Evolutionary conservation across 495 filamentous ascomycete species (phyloP), one percentile per base, ranked within the genome.

Genomic region (Aspergillus nanangensis): DNA sequence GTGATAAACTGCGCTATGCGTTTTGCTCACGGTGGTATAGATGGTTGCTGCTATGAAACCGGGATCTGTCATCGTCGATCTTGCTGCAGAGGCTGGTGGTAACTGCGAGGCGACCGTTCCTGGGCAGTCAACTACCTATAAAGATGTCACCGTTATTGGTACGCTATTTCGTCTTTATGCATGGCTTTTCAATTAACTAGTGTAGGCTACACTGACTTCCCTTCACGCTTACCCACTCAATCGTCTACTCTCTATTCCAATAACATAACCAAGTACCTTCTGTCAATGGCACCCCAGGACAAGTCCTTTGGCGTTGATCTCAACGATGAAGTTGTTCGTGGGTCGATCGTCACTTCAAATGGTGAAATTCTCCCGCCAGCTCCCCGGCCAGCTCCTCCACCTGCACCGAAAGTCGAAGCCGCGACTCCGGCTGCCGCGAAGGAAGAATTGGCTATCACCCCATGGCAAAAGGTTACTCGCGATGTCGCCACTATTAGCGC

Each of bases 201-300:
- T 1, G 17, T 41, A 84, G 82, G 86, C 15, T 90, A 92, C 62
- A 92, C 86, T 35, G 86, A 92, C 64, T 67, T 90, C 33, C 87
- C 87, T 0, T 90, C 87, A 5, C 76, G 86, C 15, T 71, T 92
- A 7, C 85, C 87, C 0, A 90, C 86, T 18, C 87, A 92, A 55
- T 83, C 86, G 0, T 90, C 86, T 4, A 89, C 86, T 1, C 65
- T 92, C 19, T 92, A 90, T 66, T 88, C 84, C 14, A 92, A 92
- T 73, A 92, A 92, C 53, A 88, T 92, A 54, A 87, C 81, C 47
- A 91, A 90, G 58, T 84, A 83, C 52, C 75, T 92, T 8, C 71
- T 92, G 22, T 90, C 86, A 2, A 86, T 92, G 74, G 66, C 80
- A 8, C 84, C 87, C 2, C 70, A 83, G 52, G 82, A 88, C 0